phyloP scores from a whole-genome alignment of 768 basidiomycete species.

The Peribolospora baueri region DNA sequence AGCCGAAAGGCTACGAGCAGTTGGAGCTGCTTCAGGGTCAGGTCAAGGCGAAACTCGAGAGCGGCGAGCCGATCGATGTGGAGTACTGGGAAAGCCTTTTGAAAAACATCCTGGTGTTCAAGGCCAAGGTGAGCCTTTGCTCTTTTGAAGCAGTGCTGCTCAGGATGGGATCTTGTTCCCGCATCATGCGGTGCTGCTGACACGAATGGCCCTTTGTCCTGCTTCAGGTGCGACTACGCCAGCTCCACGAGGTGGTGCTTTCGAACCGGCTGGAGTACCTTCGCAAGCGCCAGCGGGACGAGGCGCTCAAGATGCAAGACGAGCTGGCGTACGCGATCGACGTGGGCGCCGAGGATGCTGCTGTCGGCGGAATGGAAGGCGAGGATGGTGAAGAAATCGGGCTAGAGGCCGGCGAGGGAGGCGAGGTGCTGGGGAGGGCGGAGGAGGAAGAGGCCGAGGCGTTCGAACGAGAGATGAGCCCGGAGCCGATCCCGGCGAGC shows the following conservation, averaged over 20 bases:
- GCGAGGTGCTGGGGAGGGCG: conserved; percentile 25
- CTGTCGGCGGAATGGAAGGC: conserved; percentile 21
- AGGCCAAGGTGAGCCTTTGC: conserved; percentile 47
- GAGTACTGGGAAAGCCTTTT: conserved; percentile 94
- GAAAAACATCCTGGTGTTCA: conserved; percentile 83
- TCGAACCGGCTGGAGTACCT: conserved; percentile 88
- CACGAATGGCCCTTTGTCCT: neutral
- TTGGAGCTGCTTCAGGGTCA: conserved; percentile 56
- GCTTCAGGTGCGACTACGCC: conserved; percentile 60
- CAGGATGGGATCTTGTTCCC: conserved; percentile 2
- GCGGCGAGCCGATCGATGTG: conserved; percentile 81
- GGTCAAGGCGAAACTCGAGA: conserved; percentile 64
- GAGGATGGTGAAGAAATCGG: conserved; percentile 18
- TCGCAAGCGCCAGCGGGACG: conserved; percentile 82
- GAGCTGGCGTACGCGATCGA: conserved; percentile 28
- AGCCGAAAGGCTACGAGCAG: conserved; percentile 66
- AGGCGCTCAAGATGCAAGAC: conserved; percentile 78
- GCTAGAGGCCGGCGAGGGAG: conserved; percentile 17
- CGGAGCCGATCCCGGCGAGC: conserved; percentile 44
- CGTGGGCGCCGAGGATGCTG: conserved; percentile 14
- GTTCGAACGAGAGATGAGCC: conserved; percentile 72
- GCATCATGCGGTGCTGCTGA: no score
- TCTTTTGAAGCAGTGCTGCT: neutral
- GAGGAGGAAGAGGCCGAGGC: conserved; percentile 29
- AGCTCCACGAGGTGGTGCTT: conserved; percentile 84